Evolutionary conservation across 441 rosid genomes (phyloP).

Genomic region (Pelargonium myrrhifolium): DNA sequence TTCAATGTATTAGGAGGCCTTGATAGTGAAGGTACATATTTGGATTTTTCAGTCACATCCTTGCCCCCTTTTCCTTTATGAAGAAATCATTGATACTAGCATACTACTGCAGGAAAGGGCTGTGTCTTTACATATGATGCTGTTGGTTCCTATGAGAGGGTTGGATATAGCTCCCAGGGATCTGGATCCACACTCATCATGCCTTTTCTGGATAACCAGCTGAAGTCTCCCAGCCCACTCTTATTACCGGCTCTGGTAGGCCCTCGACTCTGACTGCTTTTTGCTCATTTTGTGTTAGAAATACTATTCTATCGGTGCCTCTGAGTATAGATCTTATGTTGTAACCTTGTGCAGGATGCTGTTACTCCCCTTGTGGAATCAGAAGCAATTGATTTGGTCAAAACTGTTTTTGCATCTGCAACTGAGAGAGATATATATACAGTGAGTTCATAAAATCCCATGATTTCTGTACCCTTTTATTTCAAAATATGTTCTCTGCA

Average conservation of each 20-base stretch:
- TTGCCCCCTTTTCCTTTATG: constrained; percentile 1
- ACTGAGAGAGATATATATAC: constrained; percentile 97
- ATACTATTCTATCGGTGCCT: constrained; percentile 3
- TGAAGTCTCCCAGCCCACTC: constrained; percentile 95
- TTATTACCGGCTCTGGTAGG: constrained; percentile 72
- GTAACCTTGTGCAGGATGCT: constrained; percentile 54
- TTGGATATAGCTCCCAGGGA: constrained; percentile 92
- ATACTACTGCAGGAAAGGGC: constrained; percentile 59
- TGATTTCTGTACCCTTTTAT: not conserved
- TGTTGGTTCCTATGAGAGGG: constrained; percentile 94
- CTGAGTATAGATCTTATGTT: not conserved
- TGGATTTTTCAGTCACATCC: constrained; percentile 5
- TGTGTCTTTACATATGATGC: constrained; percentile 95
- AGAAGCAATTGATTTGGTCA: constrained; percentile 87
- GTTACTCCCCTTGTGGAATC: constrained; percentile 77
- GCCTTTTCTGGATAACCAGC: constrained; percentile 93
- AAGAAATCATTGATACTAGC: not conserved
- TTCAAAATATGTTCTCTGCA: not conserved
- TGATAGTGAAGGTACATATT: constrained; percentile 65
- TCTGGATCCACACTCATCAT: constrained; percentile 83
- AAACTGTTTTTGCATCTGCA: constrained; percentile 89
- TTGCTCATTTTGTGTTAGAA: not conserved
- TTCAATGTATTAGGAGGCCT: constrained; percentile 92
- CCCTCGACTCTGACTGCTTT: constrained; percentile 2
- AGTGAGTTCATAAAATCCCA: constrained; percentile 33